These are phyloP conservation scores for Cryptococcus jaspeensis DNA, from an alignment of 1,284 basidiomycete species.

Conservation along the genomic window DNA sequence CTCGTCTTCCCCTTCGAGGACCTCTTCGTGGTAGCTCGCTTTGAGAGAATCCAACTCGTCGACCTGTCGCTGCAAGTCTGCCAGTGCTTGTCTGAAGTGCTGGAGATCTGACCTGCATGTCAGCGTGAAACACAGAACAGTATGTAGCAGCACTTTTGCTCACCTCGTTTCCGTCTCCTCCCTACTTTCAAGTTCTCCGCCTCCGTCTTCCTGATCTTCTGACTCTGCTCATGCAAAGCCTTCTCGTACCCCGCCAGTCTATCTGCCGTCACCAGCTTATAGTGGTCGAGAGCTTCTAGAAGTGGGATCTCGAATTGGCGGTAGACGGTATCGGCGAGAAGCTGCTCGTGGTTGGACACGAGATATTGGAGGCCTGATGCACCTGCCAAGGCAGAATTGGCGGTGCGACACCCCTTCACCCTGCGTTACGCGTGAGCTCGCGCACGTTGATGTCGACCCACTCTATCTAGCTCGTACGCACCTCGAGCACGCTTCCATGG, in stretches of 20 bases:
- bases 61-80: slow-evolving; percentile 81
- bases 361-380: slow-evolving; percentile 88
- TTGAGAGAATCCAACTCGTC: slow-evolving; percentile 49
- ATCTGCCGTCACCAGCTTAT: slow-evolving; percentile 59
- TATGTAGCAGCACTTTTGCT: slow-evolving; percentile 33
- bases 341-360: slow-evolving; percentile 87
- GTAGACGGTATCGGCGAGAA: slow-evolving; percentile 81
- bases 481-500: slow-evolving; percentile 78
- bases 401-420: slow-evolving; percentile 45
- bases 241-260: slow-evolving; percentile 76
- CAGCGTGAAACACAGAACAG: not conserved
- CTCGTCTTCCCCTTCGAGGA: slow-evolving; percentile 87
- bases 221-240: slow-evolving; percentile 74
- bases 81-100: slow-evolving; percentile 77
- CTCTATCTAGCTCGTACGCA: slow-evolving; percentile 48
- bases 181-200: slow-evolving; percentile 72
- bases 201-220: slow-evolving; percentile 84
- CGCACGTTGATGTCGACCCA: not conserved
- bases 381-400: slow-evolving; percentile 58
- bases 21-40: slow-evolving; percentile 61
- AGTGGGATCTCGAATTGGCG: slow-evolving; percentile 88
- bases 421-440: slow-evolving; percentile 14
- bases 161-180: slow-evolving; percentile 72
- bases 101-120: slow-evolving; percentile 64
- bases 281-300: slow-evolving; percentile 76